Conservation (phyloP, 2,329 filamentous ascomycete species). For the Fusarium torreyae region DNA sequence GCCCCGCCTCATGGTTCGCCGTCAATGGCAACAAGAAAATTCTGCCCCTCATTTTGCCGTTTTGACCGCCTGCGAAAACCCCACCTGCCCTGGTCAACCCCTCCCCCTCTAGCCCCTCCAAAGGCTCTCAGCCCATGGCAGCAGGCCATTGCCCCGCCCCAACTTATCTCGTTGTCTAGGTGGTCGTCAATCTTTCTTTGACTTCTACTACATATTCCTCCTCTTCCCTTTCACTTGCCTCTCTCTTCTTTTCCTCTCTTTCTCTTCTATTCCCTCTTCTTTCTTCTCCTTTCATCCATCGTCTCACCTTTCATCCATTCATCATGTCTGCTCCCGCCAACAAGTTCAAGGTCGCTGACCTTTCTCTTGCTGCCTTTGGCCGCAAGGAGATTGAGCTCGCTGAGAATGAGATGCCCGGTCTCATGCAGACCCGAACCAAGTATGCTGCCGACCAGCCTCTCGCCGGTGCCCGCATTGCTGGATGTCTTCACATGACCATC, state of each 20-base stretch:
- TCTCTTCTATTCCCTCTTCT: conserved; percentile 42
- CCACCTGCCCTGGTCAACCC: conserved; percentile 34
- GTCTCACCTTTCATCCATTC: conserved; percentile 45
- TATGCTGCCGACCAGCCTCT: conserved; percentile 95
- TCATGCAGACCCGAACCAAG: conserved; percentile 94
- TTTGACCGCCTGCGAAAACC: conserved; percentile 47
- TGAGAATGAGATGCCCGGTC: conserved; percentile 96
- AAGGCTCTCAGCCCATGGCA: conserved; percentile 28
- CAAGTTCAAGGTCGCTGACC: conserved; percentile 99
- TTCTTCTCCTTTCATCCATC: conserved; percentile 44
- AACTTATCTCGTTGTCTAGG: conserved; percentile 43
- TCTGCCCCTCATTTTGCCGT: conserved; percentile 52
- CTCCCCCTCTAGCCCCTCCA: conserved; percentile 40
- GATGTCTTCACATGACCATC: conserved; percentile 99
- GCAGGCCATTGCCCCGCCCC: conserved; percentile 41
- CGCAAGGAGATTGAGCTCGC: conserved; percentile 99
- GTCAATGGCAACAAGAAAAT: conserved; percentile 46
- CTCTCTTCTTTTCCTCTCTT: conserved; percentile 35
- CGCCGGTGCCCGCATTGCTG: conserved; percentile 94
- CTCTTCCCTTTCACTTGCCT: conserved; percentile 35
- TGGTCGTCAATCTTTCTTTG: conserved; percentile 32
- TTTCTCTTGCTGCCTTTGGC: conserved; percentile 97
- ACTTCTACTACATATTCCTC: conserved; percentile 41
- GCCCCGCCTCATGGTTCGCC: conserved; percentile 38
- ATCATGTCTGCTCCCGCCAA: conserved; percentile 83